Evolutionary conservation across 2,329 filamentous ascomycete species (phyloP), one percentile per base, ranked within the genome.

Genomic region (Claviceps sp.): DNA sequence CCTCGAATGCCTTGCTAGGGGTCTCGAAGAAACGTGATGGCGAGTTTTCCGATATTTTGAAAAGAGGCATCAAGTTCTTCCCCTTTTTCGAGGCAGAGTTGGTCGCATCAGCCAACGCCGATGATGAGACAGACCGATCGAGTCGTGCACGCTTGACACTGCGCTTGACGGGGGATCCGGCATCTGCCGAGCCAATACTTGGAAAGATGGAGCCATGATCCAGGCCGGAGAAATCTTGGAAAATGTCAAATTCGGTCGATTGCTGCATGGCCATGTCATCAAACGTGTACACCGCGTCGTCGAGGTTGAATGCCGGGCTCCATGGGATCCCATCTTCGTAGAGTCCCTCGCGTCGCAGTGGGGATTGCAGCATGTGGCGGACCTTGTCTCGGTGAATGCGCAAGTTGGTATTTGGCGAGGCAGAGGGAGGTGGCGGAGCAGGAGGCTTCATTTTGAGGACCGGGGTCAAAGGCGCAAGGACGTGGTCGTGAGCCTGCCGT

Each of bases 361-460:
- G 89, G 5, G 88, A 93, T 52, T 88, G 87, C 45, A 95, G 80
- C 73, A 95, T 81, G 58, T 87, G 75, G 59, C 81, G 80, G 50
- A 97, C 88, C 58, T 82, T 84, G 61, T 91, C 84, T 51, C 91
- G 86, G 64, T 97, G 93, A 58, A 93, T 82, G 53, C 85, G 83
- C 20, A 97, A 76, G 62, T 95, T 95, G 9, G 91, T 96, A 63
- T 93, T 94, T 2, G 93, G 91, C 14, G 91, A 97, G 18, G 88
- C 84, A 0, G 91, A 95, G 51, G 87, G 87, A 26, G 78, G 78
- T 7, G 71, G 67, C 4, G 59, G 61, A 2, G 59, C 58, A 1
- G 78, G 76, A 22, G 76, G 72, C 70, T 86, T 89, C 64, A 95
- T 84, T 66, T 93, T 89, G 59, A 90, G 79, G 20, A 85, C 79